Base-by-base conservation (phyloP, 2,329 filamentous ascomycete species). In the Sclerotiophoma versabilis region DNA sequence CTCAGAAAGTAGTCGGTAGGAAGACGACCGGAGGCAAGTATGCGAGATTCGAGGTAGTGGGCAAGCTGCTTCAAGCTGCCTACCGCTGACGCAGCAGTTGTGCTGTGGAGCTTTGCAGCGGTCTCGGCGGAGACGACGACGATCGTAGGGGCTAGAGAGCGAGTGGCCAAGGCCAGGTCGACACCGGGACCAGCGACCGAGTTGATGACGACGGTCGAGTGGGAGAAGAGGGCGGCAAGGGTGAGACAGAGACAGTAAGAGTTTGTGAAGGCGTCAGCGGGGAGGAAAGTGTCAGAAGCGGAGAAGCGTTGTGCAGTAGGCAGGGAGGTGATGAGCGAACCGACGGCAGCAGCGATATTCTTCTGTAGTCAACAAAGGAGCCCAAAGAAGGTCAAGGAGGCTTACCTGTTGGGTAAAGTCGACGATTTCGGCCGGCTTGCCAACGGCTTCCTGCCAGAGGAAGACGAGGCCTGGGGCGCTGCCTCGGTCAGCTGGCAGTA, bases 321-420 rank as follows among this genome's bases (percentile, higher is more conserved):
- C 29, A 98, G 78, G 5, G 89, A 86, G 36, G 89, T 86, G 33
- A 93, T 84, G 71, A 96, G 86, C 14, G 88, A 89, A 27, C 90
- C 89, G 58, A 93, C 85, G 44, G 86, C 93, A n/a, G 95, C 84
- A n/a, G 92, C 86, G n/a, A 99, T 77, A 71, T 97, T 97, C 79
- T 84, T 33, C n/a, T 14, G 2, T 3, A 10, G 47, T 70, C 25
- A 70, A 62, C 22, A 17, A 17, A n/a, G 1, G 9, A 25, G n/a
- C 5, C 3, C 2, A n/a, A 12, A 4, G 17, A 0, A 12, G 3
- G 14, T 12, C 3, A 7, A 22, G 3, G 29, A 62, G n/a, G n/a
- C 72, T 62, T 75, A 85, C 83, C 69, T 80, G 78, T 54, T 93
- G 89, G 1, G 88, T 89, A 77, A 96, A 96, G 63, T 91, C 86